Conservation (phyloP, 306 rosid species). For the Oxytropis ochrocephala region DNA sequence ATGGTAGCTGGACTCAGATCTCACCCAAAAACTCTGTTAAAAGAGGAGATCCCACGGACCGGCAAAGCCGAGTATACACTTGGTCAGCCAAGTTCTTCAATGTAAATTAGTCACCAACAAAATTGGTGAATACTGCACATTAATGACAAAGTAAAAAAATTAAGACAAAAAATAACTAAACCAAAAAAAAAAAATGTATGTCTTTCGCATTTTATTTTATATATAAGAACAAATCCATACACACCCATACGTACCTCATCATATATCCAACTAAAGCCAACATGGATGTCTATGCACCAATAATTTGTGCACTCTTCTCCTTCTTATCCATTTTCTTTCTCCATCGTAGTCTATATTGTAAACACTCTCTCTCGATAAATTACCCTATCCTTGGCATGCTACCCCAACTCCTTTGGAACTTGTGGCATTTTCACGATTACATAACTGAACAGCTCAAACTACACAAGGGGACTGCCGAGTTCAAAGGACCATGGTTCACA, state of each 20-base stretch:
- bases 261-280: background rate
- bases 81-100: too few species aligned
- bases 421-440: constrained; percentile 8
- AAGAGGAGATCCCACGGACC: too few species aligned
- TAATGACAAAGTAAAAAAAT: too few species aligned
- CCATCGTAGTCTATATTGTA: background rate
- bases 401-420: background rate
- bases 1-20: too few species aligned
- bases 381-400: constrained; percentile 40
- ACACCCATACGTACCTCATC: background rate
- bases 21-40: too few species aligned
- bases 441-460: background rate
- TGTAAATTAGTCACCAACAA: too few species aligned
- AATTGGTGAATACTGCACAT: too few species aligned
- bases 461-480: background rate
- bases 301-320: background rate
- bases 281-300: background rate
- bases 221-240: background rate
- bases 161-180: too few species aligned
- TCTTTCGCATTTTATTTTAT: too few species aligned
- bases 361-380: background rate
- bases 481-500: constrained; percentile 34
- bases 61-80: too few species aligned
- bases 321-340: background rate
- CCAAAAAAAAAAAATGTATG: too few species aligned